Conservation (phyloP, 345 rosid genomes). For the Lepidium africanum region DNA sequence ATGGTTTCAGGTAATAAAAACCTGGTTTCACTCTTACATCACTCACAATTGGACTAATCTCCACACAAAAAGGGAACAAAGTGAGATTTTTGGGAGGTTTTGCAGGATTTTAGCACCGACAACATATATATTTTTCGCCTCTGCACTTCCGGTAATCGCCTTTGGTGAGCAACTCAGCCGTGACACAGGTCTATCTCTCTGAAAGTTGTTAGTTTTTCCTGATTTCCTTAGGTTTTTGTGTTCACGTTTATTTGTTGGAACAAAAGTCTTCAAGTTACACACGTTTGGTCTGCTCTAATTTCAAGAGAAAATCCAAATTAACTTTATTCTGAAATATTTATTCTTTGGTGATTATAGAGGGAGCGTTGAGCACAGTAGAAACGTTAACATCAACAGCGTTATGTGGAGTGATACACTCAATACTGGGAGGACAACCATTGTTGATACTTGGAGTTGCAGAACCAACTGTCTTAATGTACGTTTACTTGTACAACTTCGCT, state of each 20-base stretch:
- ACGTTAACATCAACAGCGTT: slow-evolving; percentile 72
- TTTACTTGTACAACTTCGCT: slow-evolving; percentile 65
- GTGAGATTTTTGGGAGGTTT: background rate
- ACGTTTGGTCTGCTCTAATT: slow-evolving; percentile 5
- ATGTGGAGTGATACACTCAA: slow-evolving; percentile 75
- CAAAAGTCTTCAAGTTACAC: background rate
- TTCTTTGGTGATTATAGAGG: slow-evolving; percentile 37
- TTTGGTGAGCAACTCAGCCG: slow-evolving; percentile 81
- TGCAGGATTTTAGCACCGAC: slow-evolving; percentile 75
- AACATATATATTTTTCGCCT: slow-evolving; percentile 76
- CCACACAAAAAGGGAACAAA: background rate
- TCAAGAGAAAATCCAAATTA: background rate
- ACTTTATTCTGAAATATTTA: background rate
- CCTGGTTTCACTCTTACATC: background rate
- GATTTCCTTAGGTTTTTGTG: background rate
- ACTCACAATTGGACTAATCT: background rate
- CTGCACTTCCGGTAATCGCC: slow-evolving; percentile 79
- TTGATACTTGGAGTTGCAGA: slow-evolving; percentile 83
- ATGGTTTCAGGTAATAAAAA: slow-evolving; percentile 44
- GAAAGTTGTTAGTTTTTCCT: background rate
- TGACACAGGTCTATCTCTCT: slow-evolving; percentile 46
- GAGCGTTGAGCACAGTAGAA: slow-evolving; percentile 66
- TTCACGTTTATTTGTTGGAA: slow-evolving; percentile 11
- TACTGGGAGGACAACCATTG: slow-evolving; percentile 78
- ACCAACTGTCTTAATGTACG: slow-evolving; percentile 80